These are phyloP conservation scores for Oemleria cerasiformis DNA, from an alignment of 306 rosid species.

Conservation along the genomic window DNA sequence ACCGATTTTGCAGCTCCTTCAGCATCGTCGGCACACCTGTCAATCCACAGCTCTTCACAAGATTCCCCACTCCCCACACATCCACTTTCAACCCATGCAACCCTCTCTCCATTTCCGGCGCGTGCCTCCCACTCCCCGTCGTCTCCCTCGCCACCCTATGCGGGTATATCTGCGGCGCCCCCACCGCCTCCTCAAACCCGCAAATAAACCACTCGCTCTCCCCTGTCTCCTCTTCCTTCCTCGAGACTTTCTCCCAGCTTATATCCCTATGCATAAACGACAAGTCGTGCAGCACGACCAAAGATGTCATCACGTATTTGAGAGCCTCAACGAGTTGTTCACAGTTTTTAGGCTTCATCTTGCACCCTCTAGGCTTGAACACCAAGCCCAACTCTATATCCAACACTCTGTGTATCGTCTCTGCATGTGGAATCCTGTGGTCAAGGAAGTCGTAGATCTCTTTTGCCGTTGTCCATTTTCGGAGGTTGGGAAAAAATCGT, in stretches of 20 bases:
- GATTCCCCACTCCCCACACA: constrained; percentile 82
- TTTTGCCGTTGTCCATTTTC: constrained; percentile 63
- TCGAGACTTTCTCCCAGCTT: constrained; percentile 76
- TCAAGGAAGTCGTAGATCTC: constrained; percentile 80
- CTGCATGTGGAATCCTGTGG: constrained; percentile 81
- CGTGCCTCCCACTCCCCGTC: constrained; percentile 51
- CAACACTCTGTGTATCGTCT: constrained; percentile 28
- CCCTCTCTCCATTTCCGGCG: constrained; percentile 91
- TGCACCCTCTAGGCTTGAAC: constrained; percentile 74
- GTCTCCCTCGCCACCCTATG: neutral
- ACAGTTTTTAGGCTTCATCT: constrained; percentile 41
- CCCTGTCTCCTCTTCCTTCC: constrained; percentile 28
- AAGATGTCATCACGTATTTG: constrained; percentile 72
- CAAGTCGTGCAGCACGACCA: constrained; percentile 82
- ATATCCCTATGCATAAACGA: constrained; percentile 90
- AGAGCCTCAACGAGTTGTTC: constrained; percentile 72
- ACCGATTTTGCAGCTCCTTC: constrained; percentile 69
- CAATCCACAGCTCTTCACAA: constrained; percentile 69
- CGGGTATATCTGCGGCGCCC: constrained; percentile 76
- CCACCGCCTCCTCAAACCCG: constrained; percentile 83
- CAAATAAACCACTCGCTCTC: constrained; percentile 75
- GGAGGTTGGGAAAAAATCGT: constrained; percentile 39
- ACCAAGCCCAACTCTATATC: constrained; percentile 51
- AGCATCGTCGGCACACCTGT: constrained; percentile 71
- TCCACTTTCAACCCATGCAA: constrained; percentile 94